A percentile compares a stretch with the other conserved stretches of the same genome.
These are phyloP conservation scores for Lindgomyces ingoldianus DNA, from an alignment of 495 filamentous ascomycete species.

Conservation along the genomic window DNA sequence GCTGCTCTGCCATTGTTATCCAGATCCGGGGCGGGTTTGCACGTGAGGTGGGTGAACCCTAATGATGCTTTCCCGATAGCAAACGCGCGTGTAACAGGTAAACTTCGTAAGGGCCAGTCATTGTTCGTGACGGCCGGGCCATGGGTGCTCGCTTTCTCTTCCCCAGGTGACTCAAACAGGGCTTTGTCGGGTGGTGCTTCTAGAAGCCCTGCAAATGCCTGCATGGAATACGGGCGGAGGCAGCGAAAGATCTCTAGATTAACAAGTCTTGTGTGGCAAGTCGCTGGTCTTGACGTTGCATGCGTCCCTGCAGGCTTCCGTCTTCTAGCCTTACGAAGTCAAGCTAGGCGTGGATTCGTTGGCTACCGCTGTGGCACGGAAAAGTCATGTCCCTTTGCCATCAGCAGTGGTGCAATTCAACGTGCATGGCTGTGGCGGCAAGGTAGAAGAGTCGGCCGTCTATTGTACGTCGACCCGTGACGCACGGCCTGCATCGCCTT, in stretches of 20 bases:
- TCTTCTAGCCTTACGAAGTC: constrained; percentile 2
- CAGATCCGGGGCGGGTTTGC: constrained; percentile 10
- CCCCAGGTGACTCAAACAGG: not conserved
- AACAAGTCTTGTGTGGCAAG: not conserved
- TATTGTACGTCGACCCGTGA: not conserved
- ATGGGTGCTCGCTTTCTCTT: not conserved
- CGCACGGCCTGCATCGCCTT: constrained; percentile 9
- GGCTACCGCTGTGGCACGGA: constrained; percentile 15
- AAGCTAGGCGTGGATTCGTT: constrained; percentile 5
- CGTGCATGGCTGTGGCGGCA: not conserved
- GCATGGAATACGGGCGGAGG: constrained; percentile 2
- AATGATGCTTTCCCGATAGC: not conserved
- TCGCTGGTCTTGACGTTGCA: constrained; percentile 12
- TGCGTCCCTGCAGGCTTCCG: constrained; percentile 18
- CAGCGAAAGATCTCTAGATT: constrained; percentile 8
- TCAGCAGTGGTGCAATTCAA: not conserved
- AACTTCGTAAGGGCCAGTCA: not conserved
- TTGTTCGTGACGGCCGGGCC: not conserved
- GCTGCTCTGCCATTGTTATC: not conserved
- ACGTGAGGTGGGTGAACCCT: constrained; percentile 9
- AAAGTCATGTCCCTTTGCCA: constrained; percentile 4
- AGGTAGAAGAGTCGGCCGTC: not conserved
- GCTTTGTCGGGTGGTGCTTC: constrained; percentile 20
- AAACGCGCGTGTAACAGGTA: constrained; percentile 5
- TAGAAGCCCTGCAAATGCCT: constrained; percentile 12